Base-by-base conservation (phyloP, 164 flowering plant genomes). In the Saururus chinensis region DNA sequence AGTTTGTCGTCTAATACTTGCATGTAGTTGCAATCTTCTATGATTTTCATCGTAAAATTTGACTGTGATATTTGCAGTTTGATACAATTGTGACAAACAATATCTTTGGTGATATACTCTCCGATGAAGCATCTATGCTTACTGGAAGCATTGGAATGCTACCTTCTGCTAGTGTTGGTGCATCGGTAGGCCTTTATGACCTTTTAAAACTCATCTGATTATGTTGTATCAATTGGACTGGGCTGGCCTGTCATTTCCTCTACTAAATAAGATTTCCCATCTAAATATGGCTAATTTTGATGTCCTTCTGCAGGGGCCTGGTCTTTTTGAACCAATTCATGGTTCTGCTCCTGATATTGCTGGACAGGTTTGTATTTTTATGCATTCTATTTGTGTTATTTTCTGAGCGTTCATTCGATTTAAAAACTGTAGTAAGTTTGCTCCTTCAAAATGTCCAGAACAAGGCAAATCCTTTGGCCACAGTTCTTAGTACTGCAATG, bases 261-360 rank as follows among this genome's bases (percentile, higher is more conserved):
- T n/a, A n/a, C n/a, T n/a, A n/a, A n/a, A n/a, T n/a, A n/a, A n/a
- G n/a, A n/a, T n/a, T n/a, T n/a, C n/a, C n/a, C n/a, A n/a, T n/a
- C n/a, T n/a, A n/a, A n/a, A n/a, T n/a, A n/a, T n/a, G n/a, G n/a
- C n/a, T n/a, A n/a, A n/a, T 26, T 41, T 41, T 41, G 8, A 41
- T 41, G 42, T 9, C 30, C 0, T 59, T 8, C 75, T 58, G n/a
- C 70, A 92, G 98, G 98, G 98, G 60, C 98, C 98, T 69, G 98
- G 98, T 64, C 82, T 92, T 45, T 92, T 86, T 78, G 98, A 92
- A 73, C 98, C 98, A 21, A 88, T 92, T 57, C 98, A 92, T 77
- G 98, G 98, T 65, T 92, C 98, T 71, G 98, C 98, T 78, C 98
- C 98, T 62, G 98, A 92, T 75, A 92, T 92, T 76, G 98, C 98